Evolutionary conservation across 2,329 filamentous ascomycete species (phyloP), one percentile per base, ranked within the genome.

Genomic region (Fusarium brevicatenulatum): DNA sequence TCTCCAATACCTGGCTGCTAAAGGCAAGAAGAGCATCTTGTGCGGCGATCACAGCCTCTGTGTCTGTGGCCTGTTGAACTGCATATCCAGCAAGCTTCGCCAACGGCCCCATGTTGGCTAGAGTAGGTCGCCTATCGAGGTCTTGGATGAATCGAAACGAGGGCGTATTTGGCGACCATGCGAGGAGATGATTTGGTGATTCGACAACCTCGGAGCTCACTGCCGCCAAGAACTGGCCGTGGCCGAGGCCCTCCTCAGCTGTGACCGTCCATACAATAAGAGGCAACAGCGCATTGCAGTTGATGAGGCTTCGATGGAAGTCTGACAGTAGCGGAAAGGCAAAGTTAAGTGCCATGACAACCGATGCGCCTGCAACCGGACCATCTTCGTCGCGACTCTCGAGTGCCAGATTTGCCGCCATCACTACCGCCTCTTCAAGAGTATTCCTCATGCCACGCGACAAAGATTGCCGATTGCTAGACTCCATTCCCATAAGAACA

Each of bases 391-490:
- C 74, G 16, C 81, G 80, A 9, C 85, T 81, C 59, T 86, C 82
- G n/a, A 97, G 82, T 1, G 94, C 91, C n/a, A 96, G 84, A 77
- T 96, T 95, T 2, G 91, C 86, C 15, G 94, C 93, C 37, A 88
- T 90, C 13, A 94, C 91, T 39, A 97, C 87, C 4, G 93, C 93
- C 23, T 87, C 85, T 78, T 95, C 92, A 1, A 97, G 84, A 46
- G 89, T 93, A 39, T 85, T 87, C 50, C 91, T 87, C 80, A 95
- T 86, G 56, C 86, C 82, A 37, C 85, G 82, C 9, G 91, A 89
- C n/a, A 95, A 81, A n/a, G 89, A 88, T 66, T 88, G 87, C 50
- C 90, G 83, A 44, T 91, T 88, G 68, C 89, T 86, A 21, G 87
- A 85, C 73, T 93, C 92, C 78, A 95, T 91, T 13, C 93, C 94